phyloP scores from a whole-genome alignment of 1,139 yeast species.

The Candida labiduridarum region DNA sequence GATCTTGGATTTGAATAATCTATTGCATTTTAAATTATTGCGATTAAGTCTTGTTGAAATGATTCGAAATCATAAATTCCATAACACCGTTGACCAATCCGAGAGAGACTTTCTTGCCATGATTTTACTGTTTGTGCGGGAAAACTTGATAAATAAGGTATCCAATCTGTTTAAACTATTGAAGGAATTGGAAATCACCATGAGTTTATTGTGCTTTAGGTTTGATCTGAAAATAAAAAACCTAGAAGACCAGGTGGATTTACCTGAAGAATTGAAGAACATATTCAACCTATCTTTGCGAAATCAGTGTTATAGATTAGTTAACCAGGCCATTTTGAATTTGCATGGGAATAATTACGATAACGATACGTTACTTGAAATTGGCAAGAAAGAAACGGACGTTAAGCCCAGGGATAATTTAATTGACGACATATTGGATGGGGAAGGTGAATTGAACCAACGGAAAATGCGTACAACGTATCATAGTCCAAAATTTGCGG shows the following conservation, averaged over 20 bases:
- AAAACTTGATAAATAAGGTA: constrained; percentile 61
- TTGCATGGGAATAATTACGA: constrained; percentile 20
- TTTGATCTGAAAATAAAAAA: constrained; percentile 39
- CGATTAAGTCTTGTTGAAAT: constrained; percentile 65
- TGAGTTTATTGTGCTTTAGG: constrained; percentile 65
- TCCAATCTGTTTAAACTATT: constrained; percentile 51
- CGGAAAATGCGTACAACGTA: constrained; percentile 12
- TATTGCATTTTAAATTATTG: constrained; percentile 63
- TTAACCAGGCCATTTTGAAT: constrained; percentile 52
- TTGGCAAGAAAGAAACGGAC: constrained; percentile 11
- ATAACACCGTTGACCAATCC: constrained; percentile 22
- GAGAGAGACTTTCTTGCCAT: constrained; percentile 56
- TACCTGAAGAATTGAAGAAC: constrained; percentile 55
- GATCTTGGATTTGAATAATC: constrained; percentile 54
- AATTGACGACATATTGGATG: constrained; percentile 5
- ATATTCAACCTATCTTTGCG: constrained; percentile 58
- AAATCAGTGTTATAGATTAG: constrained; percentile 58
- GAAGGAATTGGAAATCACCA: constrained; percentile 67
- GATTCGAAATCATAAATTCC: constrained; percentile 53
- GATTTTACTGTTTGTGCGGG: constrained; percentile 62
- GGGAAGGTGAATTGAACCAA: constrained; percentile 6
- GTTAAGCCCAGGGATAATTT: neutral
- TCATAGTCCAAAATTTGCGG: constrained; percentile 21
- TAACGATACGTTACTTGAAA: constrained; percentile 16
- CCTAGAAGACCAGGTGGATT: constrained; percentile 39